phyloP scores from a whole-genome alignment of 352 stramenopile species.

The Aphanomyces astaci region DNA sequence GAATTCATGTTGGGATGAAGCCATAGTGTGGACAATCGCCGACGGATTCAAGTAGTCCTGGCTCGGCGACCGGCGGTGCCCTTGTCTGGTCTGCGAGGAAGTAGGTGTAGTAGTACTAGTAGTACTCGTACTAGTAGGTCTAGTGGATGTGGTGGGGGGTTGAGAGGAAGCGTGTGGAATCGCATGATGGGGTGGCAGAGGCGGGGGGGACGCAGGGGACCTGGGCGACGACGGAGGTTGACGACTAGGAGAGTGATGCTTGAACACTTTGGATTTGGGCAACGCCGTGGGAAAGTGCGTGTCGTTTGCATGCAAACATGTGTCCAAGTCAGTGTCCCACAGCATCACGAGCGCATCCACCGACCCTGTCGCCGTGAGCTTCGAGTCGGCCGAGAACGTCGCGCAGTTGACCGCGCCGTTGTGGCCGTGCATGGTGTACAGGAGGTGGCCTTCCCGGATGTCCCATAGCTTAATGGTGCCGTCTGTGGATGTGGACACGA shows the following conservation, averaged over 20 bases:
- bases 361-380: constrained; percentile 54
- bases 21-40: neutral
- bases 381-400: constrained; percentile 63
- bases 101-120: neutral
- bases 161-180: too few relatives aligned
- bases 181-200: neutral
- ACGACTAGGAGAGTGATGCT: neutral
- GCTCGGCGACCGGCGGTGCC: neutral
- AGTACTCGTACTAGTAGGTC: too few relatives aligned
- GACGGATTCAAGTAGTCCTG: neutral
- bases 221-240: neutral
- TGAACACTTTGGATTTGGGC: constrained; percentile 15
- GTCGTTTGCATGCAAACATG: constrained; percentile 50
- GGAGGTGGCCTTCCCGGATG: constrained; percentile 84
- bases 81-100: neutral
- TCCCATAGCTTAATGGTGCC: constrained; percentile 89
- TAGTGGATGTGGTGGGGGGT: too few relatives aligned
- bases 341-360: constrained; percentile 79
- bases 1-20: neutral
- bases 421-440: constrained; percentile 90
- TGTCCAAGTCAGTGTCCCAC: constrained; percentile 77
- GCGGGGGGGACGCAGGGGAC: neutral
- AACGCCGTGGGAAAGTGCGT: neutral
- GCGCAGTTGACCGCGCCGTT: constrained; percentile 53
- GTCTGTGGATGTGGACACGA: constrained; percentile 86